phyloP scores from a whole-genome alignment of 2,329 filamentous ascomycete genomes.

The Ophiostoma populinum region DNA sequence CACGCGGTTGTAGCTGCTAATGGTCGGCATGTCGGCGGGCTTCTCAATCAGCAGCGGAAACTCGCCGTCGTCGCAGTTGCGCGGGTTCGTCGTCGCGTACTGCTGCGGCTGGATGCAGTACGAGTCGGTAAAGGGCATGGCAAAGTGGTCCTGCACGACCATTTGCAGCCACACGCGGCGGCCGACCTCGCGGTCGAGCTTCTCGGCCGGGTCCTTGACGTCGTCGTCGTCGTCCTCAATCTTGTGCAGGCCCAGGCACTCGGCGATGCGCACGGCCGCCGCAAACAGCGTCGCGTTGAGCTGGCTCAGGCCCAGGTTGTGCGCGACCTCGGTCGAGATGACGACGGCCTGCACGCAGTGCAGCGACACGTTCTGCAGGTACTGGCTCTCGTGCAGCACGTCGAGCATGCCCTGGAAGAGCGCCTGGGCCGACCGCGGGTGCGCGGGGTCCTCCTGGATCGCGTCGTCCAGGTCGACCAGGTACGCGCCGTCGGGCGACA shows the following conservation, averaged over 20 bases:
- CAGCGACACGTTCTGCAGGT: constrained; percentile 16
- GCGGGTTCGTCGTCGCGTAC: constrained; percentile 16
- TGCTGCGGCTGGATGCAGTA: constrained; percentile 20
- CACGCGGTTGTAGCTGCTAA: constrained; percentile 14
- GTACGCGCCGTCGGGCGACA: constrained; percentile 1
- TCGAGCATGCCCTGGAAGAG: constrained; percentile 18
- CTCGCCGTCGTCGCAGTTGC: constrained; percentile 18
- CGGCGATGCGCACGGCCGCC: constrained; percentile 19
- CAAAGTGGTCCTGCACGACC: constrained; percentile 21
- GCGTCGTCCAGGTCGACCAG: constrained; percentile 2
- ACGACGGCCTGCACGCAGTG: constrained; percentile 20
- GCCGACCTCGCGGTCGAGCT: constrained; percentile 17
- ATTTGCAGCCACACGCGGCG: constrained; percentile 21
- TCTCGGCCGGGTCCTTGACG: not conserved
- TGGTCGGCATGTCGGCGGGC: constrained; percentile 9
- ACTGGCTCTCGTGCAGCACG: constrained; percentile 17
- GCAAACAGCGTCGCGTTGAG: constrained; percentile 17
- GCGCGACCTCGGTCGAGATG: constrained; percentile 20
- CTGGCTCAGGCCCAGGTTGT: constrained; percentile 20
- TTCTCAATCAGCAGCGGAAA: constrained; percentile 13
- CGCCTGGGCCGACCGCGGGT: constrained; percentile 8
- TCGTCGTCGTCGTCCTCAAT: constrained; percentile 6
- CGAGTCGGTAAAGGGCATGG: constrained; percentile 20
- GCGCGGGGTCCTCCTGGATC: constrained; percentile 1
- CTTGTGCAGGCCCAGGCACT: constrained; percentile 13